A percentile compares a stretch with the other conserved stretches of the same genome.
phyloP scores from a whole-genome alignment of 768 basidiomycete species.

The Rhodosporidiobolus odoratus region DNA sequence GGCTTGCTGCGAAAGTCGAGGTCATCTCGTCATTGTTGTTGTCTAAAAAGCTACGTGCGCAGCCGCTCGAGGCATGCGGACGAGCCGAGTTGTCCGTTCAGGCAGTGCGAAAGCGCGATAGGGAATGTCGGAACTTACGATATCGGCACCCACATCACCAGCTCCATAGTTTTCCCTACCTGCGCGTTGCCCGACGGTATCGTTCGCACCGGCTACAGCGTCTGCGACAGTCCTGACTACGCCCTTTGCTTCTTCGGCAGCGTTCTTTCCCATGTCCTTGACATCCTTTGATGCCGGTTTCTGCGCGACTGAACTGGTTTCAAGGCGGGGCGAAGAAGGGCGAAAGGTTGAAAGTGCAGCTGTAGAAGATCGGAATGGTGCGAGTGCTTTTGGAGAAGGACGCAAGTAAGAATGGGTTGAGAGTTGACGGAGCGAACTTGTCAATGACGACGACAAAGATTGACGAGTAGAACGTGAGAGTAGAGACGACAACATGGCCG shows the following conservation, averaged over 20 bases:
- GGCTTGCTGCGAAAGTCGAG: not conserved
- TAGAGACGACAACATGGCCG: too few relatives aligned
- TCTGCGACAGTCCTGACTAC: slow-evolving; percentile 32
- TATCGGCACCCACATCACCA: slow-evolving; percentile 21
- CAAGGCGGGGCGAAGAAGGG: not conserved
- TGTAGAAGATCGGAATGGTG: not conserved
- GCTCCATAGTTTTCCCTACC: slow-evolving; percentile 10
- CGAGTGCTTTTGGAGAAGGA: not conserved
- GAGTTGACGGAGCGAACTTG: not conserved
- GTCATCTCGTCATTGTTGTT: too few relatives aligned
- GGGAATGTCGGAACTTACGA: slow-evolving; percentile 20
- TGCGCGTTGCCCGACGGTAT: slow-evolving; percentile 12
- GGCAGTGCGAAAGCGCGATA: not conserved
- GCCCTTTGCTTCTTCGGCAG: slow-evolving; percentile 34
- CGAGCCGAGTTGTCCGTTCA: too few relatives aligned
- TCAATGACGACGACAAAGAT: not conserved
- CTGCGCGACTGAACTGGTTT: slow-evolving; percentile 4
- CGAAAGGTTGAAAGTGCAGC: not conserved
- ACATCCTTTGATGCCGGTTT: slow-evolving; percentile 24
- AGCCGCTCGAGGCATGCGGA: too few relatives aligned
- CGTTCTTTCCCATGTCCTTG: slow-evolving; percentile 31
- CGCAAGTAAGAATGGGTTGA: not conserved
- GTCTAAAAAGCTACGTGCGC: too few relatives aligned
- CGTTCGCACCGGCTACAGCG: slow-evolving; percentile 35
- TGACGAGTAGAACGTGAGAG: too few relatives aligned